phyloP scores from a whole-genome alignment of 2,329 filamentous ascomycete species.

The Rhexocercosporidium sp. region DNA sequence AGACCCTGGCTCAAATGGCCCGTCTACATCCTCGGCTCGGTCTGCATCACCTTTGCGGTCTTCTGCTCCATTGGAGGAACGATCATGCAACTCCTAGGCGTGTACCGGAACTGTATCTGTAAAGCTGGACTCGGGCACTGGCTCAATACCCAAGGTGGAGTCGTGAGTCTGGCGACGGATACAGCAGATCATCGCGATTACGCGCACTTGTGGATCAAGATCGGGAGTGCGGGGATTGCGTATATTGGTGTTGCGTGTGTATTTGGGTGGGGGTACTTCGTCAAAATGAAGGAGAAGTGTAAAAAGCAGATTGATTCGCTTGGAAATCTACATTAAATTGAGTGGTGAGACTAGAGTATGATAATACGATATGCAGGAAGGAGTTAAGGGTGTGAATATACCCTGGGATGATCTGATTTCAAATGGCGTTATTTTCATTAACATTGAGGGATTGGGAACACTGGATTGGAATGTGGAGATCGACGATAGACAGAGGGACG shows the following conservation, averaged over 20 bases:
- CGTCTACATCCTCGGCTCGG: neutral
- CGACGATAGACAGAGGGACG: no score
- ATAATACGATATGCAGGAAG: neutral
- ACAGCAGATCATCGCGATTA: conserved; percentile 8
- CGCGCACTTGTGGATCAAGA: conserved; percentile 14
- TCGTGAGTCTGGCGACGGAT: conserved; percentile 7
- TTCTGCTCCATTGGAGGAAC: conserved; percentile 17
- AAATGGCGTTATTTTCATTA: no score
- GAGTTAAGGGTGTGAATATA: neutral
- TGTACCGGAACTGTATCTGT: conserved; percentile 19
- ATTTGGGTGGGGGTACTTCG: conserved; percentile 14
- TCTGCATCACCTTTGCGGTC: conserved; percentile 2
- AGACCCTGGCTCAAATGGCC: neutral
- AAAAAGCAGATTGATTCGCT: conserved; percentile 6
- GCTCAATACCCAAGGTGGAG: neutral
- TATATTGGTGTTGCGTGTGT: conserved; percentile 14
- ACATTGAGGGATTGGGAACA: no score
- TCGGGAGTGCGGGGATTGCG: conserved; percentile 8
- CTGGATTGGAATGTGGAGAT: no score
- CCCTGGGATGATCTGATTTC: neutral
- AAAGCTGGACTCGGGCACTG: conserved; percentile 15
- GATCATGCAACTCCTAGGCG: conserved; percentile 17
- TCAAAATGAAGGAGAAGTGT: conserved; percentile 20
- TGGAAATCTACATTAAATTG: neutral
- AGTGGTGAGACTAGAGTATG: neutral